Percentiles rank a stretch among this genome's conserved stretches.
Conservation (phyloP, 495 filamentous ascomycete species). For the Margaritispora aquatica region DNA sequence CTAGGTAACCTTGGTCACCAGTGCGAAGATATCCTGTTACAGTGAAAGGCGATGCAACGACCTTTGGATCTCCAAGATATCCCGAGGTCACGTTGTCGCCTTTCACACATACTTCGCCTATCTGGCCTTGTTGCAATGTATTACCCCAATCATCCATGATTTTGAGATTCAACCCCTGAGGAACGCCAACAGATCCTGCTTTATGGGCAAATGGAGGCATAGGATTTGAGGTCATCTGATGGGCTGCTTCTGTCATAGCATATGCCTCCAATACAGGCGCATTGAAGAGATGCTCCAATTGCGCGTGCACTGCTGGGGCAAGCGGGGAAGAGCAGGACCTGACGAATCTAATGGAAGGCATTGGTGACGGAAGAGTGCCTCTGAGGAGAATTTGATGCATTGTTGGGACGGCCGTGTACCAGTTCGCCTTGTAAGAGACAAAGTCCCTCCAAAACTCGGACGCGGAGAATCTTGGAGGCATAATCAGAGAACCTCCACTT, state of each 20-base stretch:
- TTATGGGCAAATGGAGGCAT: slow-evolving; percentile 34
- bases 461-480: slow-evolving; percentile 40
- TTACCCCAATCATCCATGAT: slow-evolving; percentile 28
- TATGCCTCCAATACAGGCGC: slow-evolving; percentile 38
- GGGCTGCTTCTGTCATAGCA: slow-evolving; percentile 46
- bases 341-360: slow-evolving; percentile 41
- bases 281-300: slow-evolving; percentile 32
- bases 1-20: slow-evolving; percentile 42
- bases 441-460: slow-evolving; percentile 43
- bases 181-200: slow-evolving; percentile 36
- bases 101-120: slow-evolving; percentile 38
- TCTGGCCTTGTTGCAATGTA: slow-evolving; percentile 13
- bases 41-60: slow-evolving; percentile 29
- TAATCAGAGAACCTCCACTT: slow-evolving; percentile 36
- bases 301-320: slow-evolving; percentile 32
- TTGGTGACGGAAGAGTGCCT: slow-evolving; percentile 29
- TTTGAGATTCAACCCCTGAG: slow-evolving; percentile 34
- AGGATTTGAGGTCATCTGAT: slow-evolving; percentile 26
- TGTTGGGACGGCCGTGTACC: slow-evolving; percentile 45
- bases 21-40: slow-evolving; percentile 40
- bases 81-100: slow-evolving; percentile 37
- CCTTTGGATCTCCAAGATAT: slow-evolving; percentile 30
- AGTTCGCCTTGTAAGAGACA: slow-evolving; percentile 31
- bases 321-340: slow-evolving; percentile 41
- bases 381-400: slow-evolving; percentile 40